Conservation (phyloP, 257 asterid genomes). For the Solanum acaule region DNA sequence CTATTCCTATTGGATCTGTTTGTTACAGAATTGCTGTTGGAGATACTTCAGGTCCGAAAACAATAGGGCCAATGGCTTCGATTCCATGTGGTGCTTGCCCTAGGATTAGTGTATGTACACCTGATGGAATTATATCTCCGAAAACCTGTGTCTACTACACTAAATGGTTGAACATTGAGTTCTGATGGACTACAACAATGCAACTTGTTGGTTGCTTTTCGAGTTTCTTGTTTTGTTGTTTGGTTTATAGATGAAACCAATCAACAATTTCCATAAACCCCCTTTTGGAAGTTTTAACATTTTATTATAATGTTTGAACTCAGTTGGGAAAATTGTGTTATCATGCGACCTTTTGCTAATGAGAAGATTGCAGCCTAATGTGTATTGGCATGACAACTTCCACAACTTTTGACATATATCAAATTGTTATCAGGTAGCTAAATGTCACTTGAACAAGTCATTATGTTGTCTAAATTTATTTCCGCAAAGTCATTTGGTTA, state of each 20-base stretch:
- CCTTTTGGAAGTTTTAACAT: not conserved
- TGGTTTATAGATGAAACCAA: not conserved
- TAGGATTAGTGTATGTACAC: constrained; percentile 35
- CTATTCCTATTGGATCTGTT: constrained; percentile 35
- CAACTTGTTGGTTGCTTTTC: not conserved
- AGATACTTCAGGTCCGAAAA: constrained; percentile 12
- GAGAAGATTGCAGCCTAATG: not conserved
- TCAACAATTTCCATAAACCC: not conserved
- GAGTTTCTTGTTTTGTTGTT: not conserved
- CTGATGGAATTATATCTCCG: constrained; percentile 65
- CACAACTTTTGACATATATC: not conserved
- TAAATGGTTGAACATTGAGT: constrained; percentile 49
- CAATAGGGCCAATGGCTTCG: constrained; percentile 43
- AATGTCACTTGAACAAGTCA: not conserved
- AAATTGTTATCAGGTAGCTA: not conserved
- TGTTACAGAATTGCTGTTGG: constrained; percentile 40
- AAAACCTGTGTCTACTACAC: constrained; percentile 44
- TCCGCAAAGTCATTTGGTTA: not conserved
- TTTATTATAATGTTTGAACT: not conserved
- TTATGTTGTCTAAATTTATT: not conserved
- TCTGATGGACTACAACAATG: constrained; percentile 9
- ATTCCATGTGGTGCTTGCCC: constrained; percentile 80
- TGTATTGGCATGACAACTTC: not conserved
- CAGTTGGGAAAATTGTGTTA: not conserved
- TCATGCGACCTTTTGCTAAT: not conserved